Evolutionary conservation across 768 basidiomycete species (phyloP), one percentile per base, ranked within the genome.

Genomic region (Boletus pseudopeckii): DNA sequence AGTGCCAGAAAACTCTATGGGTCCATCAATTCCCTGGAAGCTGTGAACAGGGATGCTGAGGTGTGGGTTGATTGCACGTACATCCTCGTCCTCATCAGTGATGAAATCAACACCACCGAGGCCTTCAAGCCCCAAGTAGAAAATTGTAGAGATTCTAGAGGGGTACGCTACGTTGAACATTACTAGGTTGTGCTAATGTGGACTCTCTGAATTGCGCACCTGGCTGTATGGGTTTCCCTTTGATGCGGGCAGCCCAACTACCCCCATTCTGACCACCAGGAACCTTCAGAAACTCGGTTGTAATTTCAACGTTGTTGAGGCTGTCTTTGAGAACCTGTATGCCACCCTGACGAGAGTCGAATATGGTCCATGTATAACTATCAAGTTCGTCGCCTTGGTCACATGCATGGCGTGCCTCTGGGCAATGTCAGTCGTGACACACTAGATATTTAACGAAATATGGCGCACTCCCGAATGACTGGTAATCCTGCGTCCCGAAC

Each of bases 101-200:
- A 89, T 86, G 77, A 97, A 79, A 53, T 89, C 84, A 24, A 98
- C 55, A 3, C 80, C 84, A 14, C 96, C 94, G 1, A 94, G 72
- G 0, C 94, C 95, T 62, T 98, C 93, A 30, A 95, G 71, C 0
- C 92, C 93, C 58, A 88, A 72, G 64, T 98, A 96, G 66, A 92
- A 96, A 48, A 98, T 80, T 2, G 88, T 75, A 2, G 93, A 92
- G 30, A 86, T 80, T 22, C 83, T 78, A 20, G 86, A 86, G 9
- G 82, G 76, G 40, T 74, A 66, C 17, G 59, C 76, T 75, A 47
- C 7, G 44, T 40, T 26, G 40, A 30, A 24, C n/a, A 45, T 63
- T 44, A 65, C 42, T 42, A 38, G 11, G 65, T 75, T 80, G 51
- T 52, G 20, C 20, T 22, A 22, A 45, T 17, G 34, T 26, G 26